Base-by-base conservation (phyloP, 805 yeast species). In the Saccharomycopsis amapae region DNA sequence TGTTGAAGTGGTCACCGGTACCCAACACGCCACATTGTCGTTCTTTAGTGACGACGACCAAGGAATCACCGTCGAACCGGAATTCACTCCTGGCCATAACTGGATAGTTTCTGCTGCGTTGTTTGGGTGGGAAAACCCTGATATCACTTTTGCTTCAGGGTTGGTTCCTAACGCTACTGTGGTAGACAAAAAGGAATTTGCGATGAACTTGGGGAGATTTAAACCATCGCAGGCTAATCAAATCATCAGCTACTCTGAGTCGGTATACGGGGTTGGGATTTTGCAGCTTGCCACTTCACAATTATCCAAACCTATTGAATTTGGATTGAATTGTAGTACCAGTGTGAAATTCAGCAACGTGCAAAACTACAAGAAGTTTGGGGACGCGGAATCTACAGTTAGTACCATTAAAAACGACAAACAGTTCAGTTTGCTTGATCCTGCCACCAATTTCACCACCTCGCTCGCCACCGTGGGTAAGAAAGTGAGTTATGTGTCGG, bases 1-100 rank as follows among this genome's bases (percentile, higher is more conserved):
- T 40, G 63, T 85, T 39, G 76, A 71, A 52, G 63, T 84, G 15
- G 65, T 74, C 3, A 76, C 79, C 55, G 78, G 82, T 40, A 44
- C 71, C 7, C 72, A 66, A 10, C 24, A 42, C 17, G n/a, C 47
- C 18, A 26, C 12, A 10, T 5, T 42, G 9, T 9, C 13, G 18
- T 35, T 35, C 13, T 7, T 31, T 12, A 5, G 7, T 15, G 23
- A 17, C 7, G 38, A 12, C 5, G 31, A 5, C 28, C 6, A 10
- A 6, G 37, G n/a, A 18, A 18, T 5, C 6, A 18, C 5, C 5
- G 37, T 34, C 19, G 23, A 15, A 34, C 10, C 6, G 7, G 30
- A 26, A 26, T 12, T 26, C 12, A 31, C 30, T 56, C 58, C 38
- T 57, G 46, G 20, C 38, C 50, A 28, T 44, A 58, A 22, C 63